Percentiles rank a stretch among this genome's conserved stretches.
These are phyloP conservation scores for Ceratocystis variospora DNA, from an alignment of 2,329 filamentous ascomycete genomes.

Conservation along the genomic window DNA sequence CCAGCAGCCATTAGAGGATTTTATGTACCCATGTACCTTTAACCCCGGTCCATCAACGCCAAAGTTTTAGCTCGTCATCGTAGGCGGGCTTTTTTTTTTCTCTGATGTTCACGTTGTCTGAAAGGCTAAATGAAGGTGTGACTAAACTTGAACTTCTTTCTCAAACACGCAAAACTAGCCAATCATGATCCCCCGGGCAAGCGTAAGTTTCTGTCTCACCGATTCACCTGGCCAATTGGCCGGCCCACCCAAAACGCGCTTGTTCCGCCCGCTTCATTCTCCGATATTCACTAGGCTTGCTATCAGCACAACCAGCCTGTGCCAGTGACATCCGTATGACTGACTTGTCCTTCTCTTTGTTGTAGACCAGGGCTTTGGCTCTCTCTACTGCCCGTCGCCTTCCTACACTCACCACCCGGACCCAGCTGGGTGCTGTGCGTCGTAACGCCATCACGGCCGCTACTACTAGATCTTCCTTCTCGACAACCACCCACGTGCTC, in stretches of 20 bases:
- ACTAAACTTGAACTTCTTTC: background rate
- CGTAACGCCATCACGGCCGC: background rate
- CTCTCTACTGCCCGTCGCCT: slow-evolving; percentile 15
- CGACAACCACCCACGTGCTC: slow-evolving; percentile 19
- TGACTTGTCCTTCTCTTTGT: background rate
- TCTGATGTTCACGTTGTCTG: background rate
- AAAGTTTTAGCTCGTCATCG: slow-evolving; percentile 5
- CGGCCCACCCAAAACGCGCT: background rate
- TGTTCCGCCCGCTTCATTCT: background rate
- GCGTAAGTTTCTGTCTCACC: slow-evolving; percentile 13
- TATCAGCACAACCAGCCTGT: background rate
- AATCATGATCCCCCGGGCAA: slow-evolving; percentile 17
- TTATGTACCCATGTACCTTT: background rate
- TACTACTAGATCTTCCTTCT: slow-evolving; percentile 1
- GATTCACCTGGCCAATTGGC: background rate
- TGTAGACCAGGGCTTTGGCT: slow-evolving; percentile 12
- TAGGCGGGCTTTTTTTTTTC: background rate
- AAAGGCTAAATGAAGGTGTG: background rate
- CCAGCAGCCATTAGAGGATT: background rate
- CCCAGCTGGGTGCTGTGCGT: background rate
- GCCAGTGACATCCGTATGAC: background rate
- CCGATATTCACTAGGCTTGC: background rate
- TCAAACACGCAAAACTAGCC: background rate
- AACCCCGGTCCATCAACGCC: background rate
- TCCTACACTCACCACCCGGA: background rate